Evolutionary conservation across 2,329 filamentous ascomycete genomes (phyloP), one percentile per base, ranked within the genome.

Genomic region (Teratosphaeria gauchensis): DNA sequence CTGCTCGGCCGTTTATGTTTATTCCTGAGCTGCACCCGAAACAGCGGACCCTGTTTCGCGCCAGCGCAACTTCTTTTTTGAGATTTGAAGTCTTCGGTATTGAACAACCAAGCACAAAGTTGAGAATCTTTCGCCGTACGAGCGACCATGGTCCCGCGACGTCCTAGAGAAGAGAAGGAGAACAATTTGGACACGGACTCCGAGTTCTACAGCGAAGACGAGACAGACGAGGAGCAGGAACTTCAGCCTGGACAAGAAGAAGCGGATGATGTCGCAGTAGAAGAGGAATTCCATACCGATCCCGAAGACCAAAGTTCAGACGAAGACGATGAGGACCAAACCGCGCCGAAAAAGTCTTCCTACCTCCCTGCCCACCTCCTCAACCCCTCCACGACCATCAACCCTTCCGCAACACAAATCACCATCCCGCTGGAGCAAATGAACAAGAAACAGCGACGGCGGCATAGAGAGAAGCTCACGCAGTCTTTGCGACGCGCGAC

Each of bases 311-410:
- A 55, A 16, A 19, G n/a, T 7, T 54, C 51, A n/a, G 56, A 59
- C 14, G 46, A 56, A 14, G 54, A 56, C 35, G 31, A 30, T 16
- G 21, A 48, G 1, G 32, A 12, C 24, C 24, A 28, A 28, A 28
- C 24, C 7, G n/a, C 11, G 32, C 14, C n/a, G 9, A 55, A 32
- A 53, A 4, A 31, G 12, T 53, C 8, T 2, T 19, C 16, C 53
- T 58, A 56, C 24, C 58, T 62, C 4, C 61, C 61, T 11, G 54
- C 35, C 16, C 61, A 62, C 54, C 48, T 62, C 4, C 61, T 62
- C 14, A 53, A 48, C 12, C 12, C 61, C 24, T 28, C 24, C 24
- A 28, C 24, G 1, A 35, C 54, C 31, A 12, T 38, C 19, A 48
- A 5, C 11, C 1, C n/a, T 7, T 8, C 42, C n/a, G 12, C 42